Evolutionary conservation across 192 early-diverging fungal genomes (phyloP).

Genomic region (Spinellus fusiger): DNA sequence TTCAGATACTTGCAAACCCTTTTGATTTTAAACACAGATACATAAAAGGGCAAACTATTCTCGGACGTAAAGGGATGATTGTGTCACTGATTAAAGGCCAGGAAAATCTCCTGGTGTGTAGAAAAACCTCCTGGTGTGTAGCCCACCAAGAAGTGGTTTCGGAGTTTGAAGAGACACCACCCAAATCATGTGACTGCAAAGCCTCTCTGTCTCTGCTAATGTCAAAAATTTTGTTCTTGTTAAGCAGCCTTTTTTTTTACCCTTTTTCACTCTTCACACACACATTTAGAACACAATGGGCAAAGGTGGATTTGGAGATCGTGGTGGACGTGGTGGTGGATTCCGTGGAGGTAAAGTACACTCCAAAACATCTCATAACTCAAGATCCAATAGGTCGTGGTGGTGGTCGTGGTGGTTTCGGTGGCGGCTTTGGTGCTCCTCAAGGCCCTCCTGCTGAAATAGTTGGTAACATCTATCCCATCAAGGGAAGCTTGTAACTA

Average conservation of each 20-base stretch:
- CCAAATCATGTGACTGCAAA: background rate
- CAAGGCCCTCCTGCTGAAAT: constrained; percentile 18
- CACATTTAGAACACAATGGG: constrained; percentile 17
- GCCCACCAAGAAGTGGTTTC: background rate
- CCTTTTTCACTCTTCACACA: constrained; percentile 2
- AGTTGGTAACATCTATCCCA: constrained; percentile 22
- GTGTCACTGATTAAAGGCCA: too few relatives aligned
- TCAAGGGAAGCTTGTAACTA: background rate
- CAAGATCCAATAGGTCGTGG: background rate
- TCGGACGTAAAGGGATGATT: too few relatives aligned
- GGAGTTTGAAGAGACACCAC: background rate
- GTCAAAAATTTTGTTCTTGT: constrained; percentile 8
- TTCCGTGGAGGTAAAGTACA: constrained; percentile 14
- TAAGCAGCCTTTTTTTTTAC: constrained; percentile 3
- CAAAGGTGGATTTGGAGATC: constrained; percentile 21
- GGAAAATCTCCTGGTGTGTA: too few relatives aligned
- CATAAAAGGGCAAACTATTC: too few relatives aligned
- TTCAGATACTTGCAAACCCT: too few relatives aligned
- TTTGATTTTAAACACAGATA: too few relatives aligned
- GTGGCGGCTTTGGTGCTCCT: constrained; percentile 8
- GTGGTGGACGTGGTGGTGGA: constrained; percentile 16
- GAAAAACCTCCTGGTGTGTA: background rate
- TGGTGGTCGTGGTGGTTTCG: constrained; percentile 4
- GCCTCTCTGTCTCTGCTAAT: constrained; percentile 6
- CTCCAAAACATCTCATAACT: too few relatives aligned